Base-by-base conservation (phyloP, 768 basidiomycete species). In the Leccinum boreale region DNA sequence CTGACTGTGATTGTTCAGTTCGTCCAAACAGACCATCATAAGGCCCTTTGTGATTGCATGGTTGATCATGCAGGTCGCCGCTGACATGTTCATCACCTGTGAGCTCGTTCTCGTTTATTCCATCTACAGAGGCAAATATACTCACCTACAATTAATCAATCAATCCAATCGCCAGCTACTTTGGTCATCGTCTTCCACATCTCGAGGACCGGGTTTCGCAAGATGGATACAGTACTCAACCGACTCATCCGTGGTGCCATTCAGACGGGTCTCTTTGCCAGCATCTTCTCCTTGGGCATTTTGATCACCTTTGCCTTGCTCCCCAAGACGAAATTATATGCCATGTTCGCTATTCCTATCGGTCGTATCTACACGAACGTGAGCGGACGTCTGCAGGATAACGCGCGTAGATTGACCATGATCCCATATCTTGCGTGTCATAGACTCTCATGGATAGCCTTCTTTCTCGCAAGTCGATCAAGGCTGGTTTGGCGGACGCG, bases 361-460 rank as follows among this genome's bases (percentile, higher is more conserved):
- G 49, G 29, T 29, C 49, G 29, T 2, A 31, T 50, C 49, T 50
- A 50, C n/a, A 50, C 49, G 49, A 50, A 50, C 23, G 49, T 50
- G 29, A 28, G 49, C 8, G 39, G 8, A 42, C n/a, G 17, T n/a
- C 15, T 21, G 15, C 12, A 24, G 12, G 4, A 26, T 15, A 28
- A 28, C 10, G 17, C 15, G 28, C 19, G 9, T 7, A 10, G 4
- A 26, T 9, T 3, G 12, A 26, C n/a, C 15, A 7, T 14, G 9
- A 53, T 35, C 11, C 3, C 11, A 17, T 17, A 17, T 26, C 3
- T 36, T 15, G 7, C 15, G 52, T 24, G 29, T 4, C 17, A 5
- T 56, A 62, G 62, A 62, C 62, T 5, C 56, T 59, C 11, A 23
- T 59, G 55, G 58, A 59, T n/a, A 57, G 44, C 19, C 60, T 58